Conservation (phyloP, 2,329 filamentous ascomycete genomes). For the Stromatinia cepivora region DNA sequence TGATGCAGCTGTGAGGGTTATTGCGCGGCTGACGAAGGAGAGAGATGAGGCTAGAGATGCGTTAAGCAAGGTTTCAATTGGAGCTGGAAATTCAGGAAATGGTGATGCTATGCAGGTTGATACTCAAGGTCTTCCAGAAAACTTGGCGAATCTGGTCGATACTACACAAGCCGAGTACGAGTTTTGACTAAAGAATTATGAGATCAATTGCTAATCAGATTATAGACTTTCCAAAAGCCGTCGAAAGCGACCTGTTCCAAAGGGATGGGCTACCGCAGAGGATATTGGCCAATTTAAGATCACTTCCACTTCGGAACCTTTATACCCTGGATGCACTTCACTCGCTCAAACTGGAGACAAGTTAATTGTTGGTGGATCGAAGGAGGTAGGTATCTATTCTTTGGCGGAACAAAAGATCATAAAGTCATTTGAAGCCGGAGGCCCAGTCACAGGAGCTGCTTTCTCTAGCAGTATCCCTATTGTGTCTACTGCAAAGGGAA, state of each 20-base stretch:
- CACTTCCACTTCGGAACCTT: slow-evolving; percentile 52
- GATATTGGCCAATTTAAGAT: slow-evolving; percentile 62
- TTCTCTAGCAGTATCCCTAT: slow-evolving; percentile 45
- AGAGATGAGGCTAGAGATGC: slow-evolving; percentile 90
- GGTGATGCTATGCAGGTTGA: slow-evolving; percentile 95
- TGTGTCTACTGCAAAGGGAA: slow-evolving; percentile 46
- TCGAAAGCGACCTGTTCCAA: slow-evolving; percentile 83
- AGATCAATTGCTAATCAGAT: slow-evolving; percentile 27
- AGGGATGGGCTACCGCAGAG: slow-evolving; percentile 79
- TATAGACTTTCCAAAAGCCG: slow-evolving; percentile 79
- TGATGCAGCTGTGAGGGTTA: slow-evolving; percentile 93
- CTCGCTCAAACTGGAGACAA: slow-evolving; percentile 63
- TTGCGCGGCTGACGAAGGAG: slow-evolving; percentile 86
- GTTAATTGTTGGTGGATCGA: slow-evolving; percentile 61
- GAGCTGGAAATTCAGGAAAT: slow-evolving; percentile 53
- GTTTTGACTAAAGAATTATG: neutral
- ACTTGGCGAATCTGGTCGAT: slow-evolving; percentile 71
- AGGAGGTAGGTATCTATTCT: slow-evolving; percentile 73
- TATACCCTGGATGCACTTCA: slow-evolving; percentile 59
- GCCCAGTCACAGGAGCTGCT: slow-evolving; percentile 56
- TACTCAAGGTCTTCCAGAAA: slow-evolving; percentile 70
- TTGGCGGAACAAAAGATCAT: slow-evolving; percentile 73
- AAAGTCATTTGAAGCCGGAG: slow-evolving; percentile 42
- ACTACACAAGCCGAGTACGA: slow-evolving; percentile 77
- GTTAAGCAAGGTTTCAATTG: slow-evolving; percentile 79